phyloP scores from a whole-genome alignment of 2,329 filamentous ascomycete genomes.

The Teratosphaeriaceae sp. region DNA sequence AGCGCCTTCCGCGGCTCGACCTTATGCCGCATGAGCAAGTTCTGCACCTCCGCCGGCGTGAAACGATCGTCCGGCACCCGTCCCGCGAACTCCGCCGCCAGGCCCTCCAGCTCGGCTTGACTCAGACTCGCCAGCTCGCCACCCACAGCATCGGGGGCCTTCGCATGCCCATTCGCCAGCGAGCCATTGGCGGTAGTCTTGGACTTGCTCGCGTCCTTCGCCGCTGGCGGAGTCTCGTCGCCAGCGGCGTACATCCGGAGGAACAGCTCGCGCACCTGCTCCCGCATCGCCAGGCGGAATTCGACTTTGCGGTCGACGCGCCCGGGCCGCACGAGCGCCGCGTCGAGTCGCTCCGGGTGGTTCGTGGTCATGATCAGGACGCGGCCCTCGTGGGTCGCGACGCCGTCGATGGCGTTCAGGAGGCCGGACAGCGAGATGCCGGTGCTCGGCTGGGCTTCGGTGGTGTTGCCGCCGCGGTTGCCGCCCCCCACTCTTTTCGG shows the following conservation, averaged over 20 bases:
- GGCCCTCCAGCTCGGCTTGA: constrained; percentile 27
- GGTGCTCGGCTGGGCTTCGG: constrained; percentile 35
- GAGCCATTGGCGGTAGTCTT: background rate
- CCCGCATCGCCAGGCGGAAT: constrained; percentile 45
- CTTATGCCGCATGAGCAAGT: constrained; percentile 46
- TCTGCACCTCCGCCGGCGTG: constrained; percentile 48
- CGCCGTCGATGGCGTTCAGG: constrained; percentile 77
- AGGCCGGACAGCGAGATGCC: constrained; percentile 72
- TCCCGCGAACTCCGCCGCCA: constrained; percentile 41
- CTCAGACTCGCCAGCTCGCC: constrained; percentile 12
- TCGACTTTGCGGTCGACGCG: constrained; percentile 61
- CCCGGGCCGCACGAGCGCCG: constrained; percentile 60
- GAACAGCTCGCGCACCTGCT: constrained; percentile 39
- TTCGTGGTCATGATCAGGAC: constrained; percentile 82
- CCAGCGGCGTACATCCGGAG: constrained; percentile 29
- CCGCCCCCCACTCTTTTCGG: constrained; percentile 5
- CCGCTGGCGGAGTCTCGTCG: constrained; percentile 11
- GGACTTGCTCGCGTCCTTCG: background rate
- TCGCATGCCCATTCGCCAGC: constrained; percentile 10
- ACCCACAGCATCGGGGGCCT: background rate
- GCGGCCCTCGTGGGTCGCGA: constrained; percentile 70
- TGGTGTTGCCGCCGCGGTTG: constrained; percentile 7
- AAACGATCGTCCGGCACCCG: constrained; percentile 42
- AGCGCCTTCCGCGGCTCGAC: constrained; percentile 42
- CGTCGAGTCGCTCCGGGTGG: constrained; percentile 63